phyloP scores from a whole-genome alignment of 2,329 filamentous ascomycete species.

The Venturia carpophila region DNA sequence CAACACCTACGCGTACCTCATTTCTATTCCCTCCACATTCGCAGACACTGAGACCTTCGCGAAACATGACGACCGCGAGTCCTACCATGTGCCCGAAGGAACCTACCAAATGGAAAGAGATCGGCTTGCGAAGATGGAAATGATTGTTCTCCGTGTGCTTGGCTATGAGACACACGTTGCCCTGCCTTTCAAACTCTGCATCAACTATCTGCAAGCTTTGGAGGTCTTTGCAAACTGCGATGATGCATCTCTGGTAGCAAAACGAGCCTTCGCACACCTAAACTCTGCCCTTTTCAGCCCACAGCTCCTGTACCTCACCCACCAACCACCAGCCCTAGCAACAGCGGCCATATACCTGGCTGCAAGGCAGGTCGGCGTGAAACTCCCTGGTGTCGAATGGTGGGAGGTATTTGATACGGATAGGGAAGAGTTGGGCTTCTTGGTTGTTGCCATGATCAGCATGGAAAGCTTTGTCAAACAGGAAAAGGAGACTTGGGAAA shows the following conservation, averaged over 20 bases:
- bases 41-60: slow-evolving; percentile 30
- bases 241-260: slow-evolving; percentile 48
- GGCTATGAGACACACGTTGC: slow-evolving; percentile 80
- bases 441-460: slow-evolving; percentile 79
- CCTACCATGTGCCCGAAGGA: slow-evolving; percentile 60
- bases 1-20: slow-evolving; percentile 77
- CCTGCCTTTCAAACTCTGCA: slow-evolving; percentile 74
- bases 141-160: slow-evolving; percentile 64
- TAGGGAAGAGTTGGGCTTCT: slow-evolving; percentile 84
- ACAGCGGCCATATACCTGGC: slow-evolving; percentile 88
- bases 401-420: slow-evolving; percentile 98
- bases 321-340: slow-evolving; percentile 79
- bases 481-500: slow-evolving; percentile 49
- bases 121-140: slow-evolving; percentile 65
- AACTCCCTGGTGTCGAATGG: slow-evolving; percentile 79
- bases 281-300: slow-evolving; percentile 81
- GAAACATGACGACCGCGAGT: slow-evolving; percentile 23
- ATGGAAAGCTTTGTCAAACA: slow-evolving; percentile 60
- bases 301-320: slow-evolving; percentile 82
- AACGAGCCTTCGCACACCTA: slow-evolving; percentile 65
- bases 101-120: slow-evolving; percentile 58
- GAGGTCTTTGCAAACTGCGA: slow-evolving; percentile 49
- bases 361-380: slow-evolving; percentile 64
- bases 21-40: slow-evolving; percentile 53
- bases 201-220: slow-evolving; percentile 89